Base-by-base conservation (phyloP, 2,329 filamentous ascomycete species). In the Rachicladosporium sp. region DNA sequence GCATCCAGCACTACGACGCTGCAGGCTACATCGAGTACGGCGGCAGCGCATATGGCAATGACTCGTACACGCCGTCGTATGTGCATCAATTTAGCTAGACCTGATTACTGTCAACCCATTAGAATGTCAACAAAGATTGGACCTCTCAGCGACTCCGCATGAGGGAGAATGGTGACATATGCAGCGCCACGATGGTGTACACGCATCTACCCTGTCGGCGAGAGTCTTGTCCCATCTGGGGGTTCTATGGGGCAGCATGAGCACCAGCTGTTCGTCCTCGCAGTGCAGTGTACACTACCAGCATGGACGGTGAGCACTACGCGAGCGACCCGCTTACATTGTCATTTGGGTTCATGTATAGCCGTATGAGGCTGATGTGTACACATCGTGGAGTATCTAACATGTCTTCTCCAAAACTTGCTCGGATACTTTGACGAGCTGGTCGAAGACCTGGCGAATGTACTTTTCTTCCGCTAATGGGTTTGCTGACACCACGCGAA, bases 401-500 rank as follows among this genome's bases (percentile, higher is more conserved):
- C 8, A 30, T 29, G 19, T 21, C 36, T 38, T 35, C 11, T 13
- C 40, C 44, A 71, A 48, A 10, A 74, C 64, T 53, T 71, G 70
- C 60, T 82, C 76, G 0, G 80, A 73, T 10, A 68, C 69, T 46
- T 69, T 62, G 2, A 87, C 76, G 30, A 95, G 57, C 40, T 84
- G 72, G 10, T 82, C 74, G 66, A 93, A 93, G 1, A 87, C 77
- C 45, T 69, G 70, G 44, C 76, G 67, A 3, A 95, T 63, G 58
- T 85, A 81, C 54, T 74, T 73, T 61, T 84, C 79, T 57, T 89
- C 78, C 0, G 80, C 76, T 31, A 74, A 66, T 15, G 73, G 66
- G 50, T 82, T 83, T 1, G 74, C 80, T 41, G 83, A 86, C 13
- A 89, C 80, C 30, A 95, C 76, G 0, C 89, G 71, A 44, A 96